Evolutionary conservation across 768 basidiomycete genomes (phyloP), one percentile per base, ranked within the genome.

Genomic region (Suillus subaureus): DNA sequence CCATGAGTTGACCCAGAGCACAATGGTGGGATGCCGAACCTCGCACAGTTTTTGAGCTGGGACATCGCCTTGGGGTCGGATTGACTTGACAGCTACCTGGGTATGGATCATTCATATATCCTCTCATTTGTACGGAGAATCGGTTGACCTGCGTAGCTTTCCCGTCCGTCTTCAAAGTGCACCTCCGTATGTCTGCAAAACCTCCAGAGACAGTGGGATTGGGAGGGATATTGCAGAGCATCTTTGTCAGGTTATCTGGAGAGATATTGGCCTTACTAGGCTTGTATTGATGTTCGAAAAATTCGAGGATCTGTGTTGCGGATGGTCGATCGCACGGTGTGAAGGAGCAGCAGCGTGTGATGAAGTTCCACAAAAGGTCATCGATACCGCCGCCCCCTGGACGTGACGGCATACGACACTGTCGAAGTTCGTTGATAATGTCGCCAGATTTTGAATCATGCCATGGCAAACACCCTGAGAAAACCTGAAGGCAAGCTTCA

Each of bases 161-260:
- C 39, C 18, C 26, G 6, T 40, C 39, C 9, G 11, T 40, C 26
- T 26, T 23, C 39, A 64, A 43, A 9, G 55, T 67, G 12, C 74
- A 77, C 58, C 68, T 64, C 68, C 72, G 75, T 35, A 75, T 56
- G 54, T 77, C 66, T 33, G 67, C 74, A 31, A 66, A 74, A 13
- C 12, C 35, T 5, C 74, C 74, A 0, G 2, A 6, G 18, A 1
- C 6, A 21, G 16, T 58, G 1, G 6, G 0, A 28, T 5, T 6
- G 3, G 8, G 16, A 28, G 16, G 39, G 26, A 4, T 18, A 9
- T 18, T 4, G 57, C 16, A 5, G 16, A 58, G 57, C 23, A 28
- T 21, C 2, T 18, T 1, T 28, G 57, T 58, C 3, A 58, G 57
- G 39, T 58, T 2, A 28, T 40, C 37, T 58, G 39, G 26, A 26